A percentile compares a stretch with the other conserved stretches of the same genome.
These are phyloP conservation scores for Tricholoma bakamatsutake DNA, from an alignment of 768 basidiomycete genomes.

Conservation along the genomic window DNA sequence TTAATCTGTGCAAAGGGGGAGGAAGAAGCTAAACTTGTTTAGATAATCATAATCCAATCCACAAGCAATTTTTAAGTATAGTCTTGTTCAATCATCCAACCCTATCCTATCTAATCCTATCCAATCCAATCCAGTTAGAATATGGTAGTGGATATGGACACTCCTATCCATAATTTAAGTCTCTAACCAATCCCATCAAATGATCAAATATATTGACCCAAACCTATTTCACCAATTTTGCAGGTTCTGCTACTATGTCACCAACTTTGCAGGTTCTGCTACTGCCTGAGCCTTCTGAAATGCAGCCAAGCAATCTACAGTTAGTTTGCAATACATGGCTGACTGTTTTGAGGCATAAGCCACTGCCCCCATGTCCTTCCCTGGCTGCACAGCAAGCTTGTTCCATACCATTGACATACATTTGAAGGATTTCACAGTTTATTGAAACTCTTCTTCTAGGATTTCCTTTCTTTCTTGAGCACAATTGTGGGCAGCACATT, in stretches of 20 bases:
- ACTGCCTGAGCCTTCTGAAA: not conserved
- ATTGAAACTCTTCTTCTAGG: conserved; percentile 20
- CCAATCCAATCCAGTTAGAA: not conserved
- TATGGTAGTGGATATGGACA: too few species aligned
- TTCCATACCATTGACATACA: conserved; percentile 3
- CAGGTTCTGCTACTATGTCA: not conserved
- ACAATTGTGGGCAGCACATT: conserved; percentile 18
- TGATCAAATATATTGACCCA: not conserved
- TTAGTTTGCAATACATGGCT: not conserved
- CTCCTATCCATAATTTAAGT: too few species aligned
- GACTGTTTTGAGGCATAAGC: conserved; percentile 4
- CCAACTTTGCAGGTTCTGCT: not conserved
- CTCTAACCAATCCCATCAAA: not conserved
- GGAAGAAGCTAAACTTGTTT: not conserved
- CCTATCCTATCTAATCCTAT: not conserved
- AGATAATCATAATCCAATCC: not conserved
- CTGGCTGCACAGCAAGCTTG: not conserved
- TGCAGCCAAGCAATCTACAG: not conserved
- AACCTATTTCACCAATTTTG: not conserved
- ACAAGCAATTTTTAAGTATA: not conserved
- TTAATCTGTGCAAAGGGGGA: not conserved
- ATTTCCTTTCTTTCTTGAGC: conserved; percentile 23
- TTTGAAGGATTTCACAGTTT: conserved; percentile 6
- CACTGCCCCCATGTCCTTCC: not conserved
- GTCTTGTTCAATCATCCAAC: not conserved